Conservation (phyloP, 1,284 basidiomycete species). For the Phylloboletellus chloephorus region DNA sequence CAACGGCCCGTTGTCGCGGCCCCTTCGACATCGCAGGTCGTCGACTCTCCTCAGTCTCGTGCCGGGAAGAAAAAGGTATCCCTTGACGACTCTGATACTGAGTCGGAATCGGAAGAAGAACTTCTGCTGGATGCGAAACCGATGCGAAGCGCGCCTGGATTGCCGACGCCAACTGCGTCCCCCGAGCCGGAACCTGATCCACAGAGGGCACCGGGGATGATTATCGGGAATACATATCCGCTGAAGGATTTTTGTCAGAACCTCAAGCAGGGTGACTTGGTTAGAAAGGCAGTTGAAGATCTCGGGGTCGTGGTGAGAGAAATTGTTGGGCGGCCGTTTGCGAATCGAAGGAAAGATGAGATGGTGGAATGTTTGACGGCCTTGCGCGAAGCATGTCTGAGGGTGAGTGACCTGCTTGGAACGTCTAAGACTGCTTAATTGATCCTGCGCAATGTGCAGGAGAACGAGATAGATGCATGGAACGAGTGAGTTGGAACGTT, state of each 20-base stretch:
- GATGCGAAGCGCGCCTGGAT: slow-evolving; percentile 15
- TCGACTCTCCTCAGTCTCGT: slow-evolving; percentile 7
- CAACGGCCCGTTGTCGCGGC: slow-evolving; percentile 8
- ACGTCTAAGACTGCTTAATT: not conserved
- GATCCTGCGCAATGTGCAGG: slow-evolving; percentile 35
- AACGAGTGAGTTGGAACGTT: slow-evolving; percentile 48
- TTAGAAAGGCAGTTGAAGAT: slow-evolving; percentile 79
- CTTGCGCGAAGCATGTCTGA: slow-evolving; percentile 61
- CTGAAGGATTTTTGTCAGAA: slow-evolving; percentile 72
- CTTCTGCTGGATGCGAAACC: slow-evolving; percentile 26
- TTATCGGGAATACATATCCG: slow-evolving; percentile 70
- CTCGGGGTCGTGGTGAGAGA: slow-evolving; percentile 66
- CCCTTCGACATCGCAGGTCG: slow-evolving; percentile 7
- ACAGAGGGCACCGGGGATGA: slow-evolving; percentile 45
- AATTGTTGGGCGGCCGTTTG: slow-evolving; percentile 65
- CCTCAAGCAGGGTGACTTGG: slow-evolving; percentile 66
- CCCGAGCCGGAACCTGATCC: slow-evolving; percentile 41
- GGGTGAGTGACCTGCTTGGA: slow-evolving; percentile 36
- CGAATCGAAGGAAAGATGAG: slow-evolving; percentile 57
- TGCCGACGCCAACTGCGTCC: slow-evolving; percentile 50
- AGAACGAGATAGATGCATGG: slow-evolving; percentile 77
- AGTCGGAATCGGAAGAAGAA: slow-evolving; percentile 39
- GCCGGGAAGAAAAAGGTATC: slow-evolving; percentile 28
- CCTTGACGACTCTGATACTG: slow-evolving; percentile 39
- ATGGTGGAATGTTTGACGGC: slow-evolving; percentile 67